Base-by-base conservation (phyloP, 352 stramenopile species). In the Globisporangium sylvaticum region DNA sequence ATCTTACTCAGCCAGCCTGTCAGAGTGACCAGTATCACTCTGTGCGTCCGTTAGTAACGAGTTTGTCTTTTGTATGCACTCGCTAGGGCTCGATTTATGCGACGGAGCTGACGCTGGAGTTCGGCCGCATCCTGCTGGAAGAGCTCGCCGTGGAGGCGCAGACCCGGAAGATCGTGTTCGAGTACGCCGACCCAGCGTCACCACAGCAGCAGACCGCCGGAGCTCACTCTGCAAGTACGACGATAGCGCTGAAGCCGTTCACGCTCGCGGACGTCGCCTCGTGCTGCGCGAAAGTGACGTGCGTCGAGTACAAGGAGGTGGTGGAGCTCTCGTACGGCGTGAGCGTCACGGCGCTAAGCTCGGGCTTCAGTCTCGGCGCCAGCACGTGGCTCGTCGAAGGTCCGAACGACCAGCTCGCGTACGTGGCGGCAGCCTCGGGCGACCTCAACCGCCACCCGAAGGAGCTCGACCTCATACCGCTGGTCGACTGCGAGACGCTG, bases 371-470 rank as follows among this genome's bases (percentile, higher is more conserved):
- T 37, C 74, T 96, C 31, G 88, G 88, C 0, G 77, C 88, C 1
- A 80, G 79, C 62, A 77, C 84, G 58, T 96, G 87, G 86, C 71
- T 93, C 1, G 39, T 96, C 3, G 83, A 94, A 67, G 81, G 80
- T 10, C 77, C 81, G 8, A 91, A 74, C 48, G 87, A 93, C 14
- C 74, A 76, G 29, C 66, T 94, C 52, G 87, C 84, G 22, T 96
- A 96, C 66, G 83, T 94, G 12, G 71, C 83, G 1, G 80, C 86
- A 2, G 83, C 86, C 1, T 94, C 86, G 3, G 87, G 84, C 27
- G 88, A 96, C 62, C 80, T 90, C n/a, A 92, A 92, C 62, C 83
- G 88, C 31, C 87, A 96, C 69, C 85, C 88, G 24, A 92, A 92
- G 57, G 85, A 93, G 42, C 73, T 96, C 22, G 88, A 96, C 56